These are phyloP conservation scores for Chamaenerion angustifolium DNA, from an alignment of 345 rosid genomes.

Conservation along the genomic window DNA sequence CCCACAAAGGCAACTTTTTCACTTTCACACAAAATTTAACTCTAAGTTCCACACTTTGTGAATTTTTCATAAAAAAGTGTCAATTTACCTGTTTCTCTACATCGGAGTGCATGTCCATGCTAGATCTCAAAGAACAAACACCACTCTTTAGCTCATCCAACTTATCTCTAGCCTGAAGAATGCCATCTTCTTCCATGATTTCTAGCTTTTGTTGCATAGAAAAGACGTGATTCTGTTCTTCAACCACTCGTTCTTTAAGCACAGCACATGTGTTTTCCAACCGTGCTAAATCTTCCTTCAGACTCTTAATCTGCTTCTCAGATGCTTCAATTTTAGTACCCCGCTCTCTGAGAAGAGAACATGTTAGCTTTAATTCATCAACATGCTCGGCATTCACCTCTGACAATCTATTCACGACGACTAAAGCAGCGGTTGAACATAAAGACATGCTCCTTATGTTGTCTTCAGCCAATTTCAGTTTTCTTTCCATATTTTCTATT, in stretches of 20 bases:
- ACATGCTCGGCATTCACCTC: slow-evolving; percentile 28
- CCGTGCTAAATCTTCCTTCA: slow-evolving; percentile 31
- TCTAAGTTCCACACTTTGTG: neutral
- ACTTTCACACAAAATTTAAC: too few species aligned
- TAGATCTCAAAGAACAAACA: slow-evolving; percentile 42
- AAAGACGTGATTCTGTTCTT: slow-evolving; percentile 34
- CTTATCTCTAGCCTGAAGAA: slow-evolving; percentile 41
- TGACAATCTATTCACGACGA: slow-evolving; percentile 55
- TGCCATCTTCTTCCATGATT: slow-evolving; percentile 40
- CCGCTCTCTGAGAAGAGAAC: slow-evolving; percentile 23
- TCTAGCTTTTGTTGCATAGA: slow-evolving; percentile 40
- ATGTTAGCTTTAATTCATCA: slow-evolving; percentile 36
- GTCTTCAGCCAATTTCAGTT: slow-evolving; percentile 39
- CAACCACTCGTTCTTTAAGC: slow-evolving; percentile 30
- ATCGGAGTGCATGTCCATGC: slow-evolving; percentile 28
- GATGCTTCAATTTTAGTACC: slow-evolving; percentile 22
- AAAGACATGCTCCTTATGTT: slow-evolving; percentile 31
- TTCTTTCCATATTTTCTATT: slow-evolving; percentile 37
- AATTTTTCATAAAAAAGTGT: neutral
- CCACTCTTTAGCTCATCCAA: slow-evolving; percentile 49
- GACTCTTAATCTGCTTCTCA: slow-evolving; percentile 25
- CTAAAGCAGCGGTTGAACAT: slow-evolving; percentile 71
- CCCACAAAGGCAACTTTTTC: too few species aligned
- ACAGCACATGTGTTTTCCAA: slow-evolving; percentile 29
- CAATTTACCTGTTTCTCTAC: slow-evolving; percentile 41